A percentile compares a stretch with the other conserved stretches of the same genome.
These are phyloP conservation scores for Pinus taeda DNA, from an alignment of 75 land plant genomes.

Conservation along the genomic window DNA sequence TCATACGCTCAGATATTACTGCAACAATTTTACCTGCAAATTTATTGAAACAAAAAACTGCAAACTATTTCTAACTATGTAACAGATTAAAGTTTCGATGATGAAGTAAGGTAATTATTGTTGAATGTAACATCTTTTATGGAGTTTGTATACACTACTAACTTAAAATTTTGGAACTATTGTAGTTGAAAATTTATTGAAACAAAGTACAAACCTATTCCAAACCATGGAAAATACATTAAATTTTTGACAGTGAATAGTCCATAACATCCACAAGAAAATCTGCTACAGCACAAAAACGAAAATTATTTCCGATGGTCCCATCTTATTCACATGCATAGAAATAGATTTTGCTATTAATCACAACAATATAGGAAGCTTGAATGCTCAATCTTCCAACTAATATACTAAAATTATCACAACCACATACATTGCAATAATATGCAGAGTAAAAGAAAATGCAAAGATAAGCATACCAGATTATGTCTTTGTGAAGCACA, in stretches of 20 bases:
- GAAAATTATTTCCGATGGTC: neutral
- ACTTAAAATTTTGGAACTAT: neutral
- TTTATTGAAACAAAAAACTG: neutral
- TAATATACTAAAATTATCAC: neutral
- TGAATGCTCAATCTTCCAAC: neutral
- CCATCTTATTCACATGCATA: neutral
- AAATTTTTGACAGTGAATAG: constrained; percentile 70
- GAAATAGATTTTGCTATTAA: neutral
- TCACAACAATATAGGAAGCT: neutral
- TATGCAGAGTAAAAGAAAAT: neutral
- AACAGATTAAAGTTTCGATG: neutral
- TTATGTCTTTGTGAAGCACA: constrained; percentile 93
- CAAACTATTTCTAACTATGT: constrained; percentile 11
- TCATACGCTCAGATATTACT: constrained; percentile 6
- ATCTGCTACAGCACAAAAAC: constrained; percentile 54
- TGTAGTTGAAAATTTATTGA: constrained; percentile 1
- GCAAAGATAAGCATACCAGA: constrained; percentile 49
- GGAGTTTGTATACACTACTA: neutral
- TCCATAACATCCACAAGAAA: constrained; percentile 94
- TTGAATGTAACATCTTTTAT: neutral
- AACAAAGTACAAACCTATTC: neutral
- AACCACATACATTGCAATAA: neutral
- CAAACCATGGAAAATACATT: constrained; percentile 17
- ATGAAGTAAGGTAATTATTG: constrained; percentile 17
- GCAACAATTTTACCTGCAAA: neutral